Base-by-base conservation (phyloP, 129 eudicot genomes). In the Cynara cardunculus region DNA sequence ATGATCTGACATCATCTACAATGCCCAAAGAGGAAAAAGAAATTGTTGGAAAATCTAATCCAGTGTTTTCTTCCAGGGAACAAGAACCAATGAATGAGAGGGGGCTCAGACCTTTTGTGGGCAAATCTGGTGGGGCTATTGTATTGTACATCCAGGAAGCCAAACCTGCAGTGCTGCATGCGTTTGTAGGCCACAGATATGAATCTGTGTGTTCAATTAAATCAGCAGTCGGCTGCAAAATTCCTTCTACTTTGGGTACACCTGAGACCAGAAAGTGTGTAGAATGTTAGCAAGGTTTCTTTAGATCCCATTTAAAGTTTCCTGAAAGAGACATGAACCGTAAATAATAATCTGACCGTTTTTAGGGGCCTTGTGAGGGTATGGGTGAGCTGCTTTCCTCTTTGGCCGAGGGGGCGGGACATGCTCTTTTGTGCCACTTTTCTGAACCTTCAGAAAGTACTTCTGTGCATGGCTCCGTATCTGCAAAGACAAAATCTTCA, bases 401-500 rank as follows among this genome's bases (percentile, higher is more conserved):
- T 94, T 94, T 14, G 98, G 98, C 28, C 98, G 90, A 34, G 98
- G 98, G 34, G 97, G 97, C 71, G 97, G 97, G 73, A 93, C 81
- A 75, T 93, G 97, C 74, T 93, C 97, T 77, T 89, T 93, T 73
- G 93, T 83, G 75, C 97, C 96, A 86, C 89, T 93, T 39, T 90
- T 93, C 46, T 93, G 93, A 77, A 86, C 96, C 77, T 93, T 93
- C 76, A 93, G 83, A 84, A 93, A 93, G 73, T 93, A 93, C 83
- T 94, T 94, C 80, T 94, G 97, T 7, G 98, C 98, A 84, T 91
- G 97, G 73, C 98, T 94, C 59, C 98, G 95, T 88, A 92, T 92
- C 97, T 92, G 86, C 86, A 84, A 82, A 4, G 28, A 64, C 69
- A 22, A 64, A 64, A 28, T 41, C 44, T 32, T n/a, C 28, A 26